These are phyloP conservation scores for Dictyostelium purpureum DNA, from an alignment of 78 protist genomes.

Conservation along the genomic window DNA sequence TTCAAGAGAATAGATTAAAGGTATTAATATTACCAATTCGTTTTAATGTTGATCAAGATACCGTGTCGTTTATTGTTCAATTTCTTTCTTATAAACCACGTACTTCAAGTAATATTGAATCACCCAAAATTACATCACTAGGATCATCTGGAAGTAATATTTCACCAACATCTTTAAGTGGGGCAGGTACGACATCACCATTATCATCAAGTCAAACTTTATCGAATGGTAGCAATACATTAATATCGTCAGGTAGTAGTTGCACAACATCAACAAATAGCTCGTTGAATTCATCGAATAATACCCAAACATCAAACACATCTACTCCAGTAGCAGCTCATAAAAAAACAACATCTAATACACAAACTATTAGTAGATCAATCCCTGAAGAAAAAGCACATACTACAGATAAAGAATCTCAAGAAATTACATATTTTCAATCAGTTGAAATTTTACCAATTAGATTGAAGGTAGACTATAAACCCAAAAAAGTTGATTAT, in stretches of 20 bases:
- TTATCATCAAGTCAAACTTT: conserved; percentile 10
- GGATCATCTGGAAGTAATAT: not conserved
- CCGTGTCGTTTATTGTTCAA: conserved; percentile 22
- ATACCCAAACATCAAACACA: not conserved
- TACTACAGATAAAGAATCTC: conserved; percentile 65
- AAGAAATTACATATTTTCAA: conserved; percentile 70
- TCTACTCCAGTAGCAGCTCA: not conserved
- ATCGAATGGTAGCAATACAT: not conserved
- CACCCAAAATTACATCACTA: not conserved
- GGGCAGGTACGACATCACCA: not conserved
- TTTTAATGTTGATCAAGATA: conserved; percentile 72
- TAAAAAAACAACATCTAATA: not conserved
- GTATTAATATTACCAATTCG: conserved; percentile 64
- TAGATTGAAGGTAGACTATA: conserved; percentile 62
- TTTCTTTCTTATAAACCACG: conserved; percentile 40
- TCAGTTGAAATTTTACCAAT: conserved; percentile 44
- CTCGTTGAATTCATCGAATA: not conserved
- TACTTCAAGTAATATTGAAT: not conserved
- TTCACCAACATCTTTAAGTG: not conserved
- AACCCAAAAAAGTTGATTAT: conserved; percentile 73
- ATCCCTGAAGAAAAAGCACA: conserved; percentile 57
- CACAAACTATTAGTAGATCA: conserved; percentile 30
- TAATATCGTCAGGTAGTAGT: not conserved
- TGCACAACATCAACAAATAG: not conserved
- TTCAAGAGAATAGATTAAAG: conserved; percentile 61